Base-by-base conservation (phyloP, 805 yeast species). In the Zygosaccharomyces pseudorouxii region DNA sequence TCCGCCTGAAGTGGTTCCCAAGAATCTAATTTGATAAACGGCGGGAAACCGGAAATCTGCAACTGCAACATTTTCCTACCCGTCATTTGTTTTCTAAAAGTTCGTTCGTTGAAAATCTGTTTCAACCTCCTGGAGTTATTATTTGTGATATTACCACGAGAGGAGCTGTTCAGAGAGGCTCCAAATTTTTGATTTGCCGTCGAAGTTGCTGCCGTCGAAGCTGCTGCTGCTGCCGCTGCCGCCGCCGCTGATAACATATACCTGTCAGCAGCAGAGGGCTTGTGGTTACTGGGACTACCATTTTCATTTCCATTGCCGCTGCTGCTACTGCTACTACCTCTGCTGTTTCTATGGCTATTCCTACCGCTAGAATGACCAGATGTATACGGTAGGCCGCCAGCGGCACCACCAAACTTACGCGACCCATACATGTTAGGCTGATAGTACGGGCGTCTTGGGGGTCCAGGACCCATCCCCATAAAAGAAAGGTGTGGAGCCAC, bases 11-110 rank as follows among this genome's bases (percentile, higher is more conserved):
- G 19, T 8, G 52, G 33, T 22, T 53, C 56, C 38, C 53, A 42
- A 8, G 58, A 48, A 36, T 65, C 68, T 36, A 59, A 51, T 31
- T 61, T 55, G 48, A 65, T 46, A 49, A 56, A 65, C 4, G 69
- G 69, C 27, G 70, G 70, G 50, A 65, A 65, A 46, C 64, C 62
- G 16, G 51, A 51, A 35, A 65, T 39, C 42, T 58, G 58, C 30
- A 65, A 42, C 49, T 65, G 70, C 49, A 55, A 60, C 70, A 65
- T 65, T 16, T 62, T 60, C 42, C 69, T 57, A 12, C 62, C 58
- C 10, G 67, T 63, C 70, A 65, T 65, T 50, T 65, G 70, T 42
- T 56, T 62, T 28, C 70, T 60, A 42, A 65, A 65, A 37, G 62
- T 57, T 16, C 49, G 53, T 49, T 65, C 69, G 48, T 64, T 65